These are phyloP conservation scores for Naganishia sp. DNA, from an alignment of 1,284 basidiomycete species.

Conservation along the genomic window DNA sequence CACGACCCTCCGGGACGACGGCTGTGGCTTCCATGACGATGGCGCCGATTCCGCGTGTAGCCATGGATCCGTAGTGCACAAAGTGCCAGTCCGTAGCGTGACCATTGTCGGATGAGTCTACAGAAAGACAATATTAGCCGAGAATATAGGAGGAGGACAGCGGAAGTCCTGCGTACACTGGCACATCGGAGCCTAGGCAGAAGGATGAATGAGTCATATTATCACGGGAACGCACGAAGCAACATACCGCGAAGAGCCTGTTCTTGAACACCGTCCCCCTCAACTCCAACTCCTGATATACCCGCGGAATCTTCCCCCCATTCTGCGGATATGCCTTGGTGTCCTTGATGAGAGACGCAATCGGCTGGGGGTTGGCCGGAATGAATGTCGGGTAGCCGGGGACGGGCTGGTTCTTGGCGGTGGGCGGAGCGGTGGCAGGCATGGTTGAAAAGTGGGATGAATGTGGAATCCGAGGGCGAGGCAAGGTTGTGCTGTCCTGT, in stretches of 20 bases:
- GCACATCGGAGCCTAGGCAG: conserved; percentile 69
- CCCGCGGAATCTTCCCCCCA: conserved; percentile 57
- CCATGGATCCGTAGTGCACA: conserved; percentile 65
- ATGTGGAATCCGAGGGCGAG: no score
- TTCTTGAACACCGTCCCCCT: conserved; percentile 70
- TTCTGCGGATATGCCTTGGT: conserved; percentile 46
- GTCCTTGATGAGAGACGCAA: conserved; percentile 57
- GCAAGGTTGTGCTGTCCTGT: no score
- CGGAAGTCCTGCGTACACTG: conserved; percentile 48
- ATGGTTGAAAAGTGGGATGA: neutral
- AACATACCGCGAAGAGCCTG: conserved; percentile 44
- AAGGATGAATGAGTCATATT: neutral
- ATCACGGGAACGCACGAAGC: neutral
- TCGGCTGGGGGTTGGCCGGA: conserved; percentile 64
- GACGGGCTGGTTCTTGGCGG: conserved; percentile 11
- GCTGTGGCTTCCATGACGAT: conserved; percentile 70
- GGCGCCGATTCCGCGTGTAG: conserved; percentile 59
- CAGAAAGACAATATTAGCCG: neutral
- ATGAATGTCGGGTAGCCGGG: conserved; percentile 38
- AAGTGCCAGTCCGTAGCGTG: conserved; percentile 76
- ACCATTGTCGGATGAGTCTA: conserved; percentile 69
- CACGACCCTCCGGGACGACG: conserved; percentile 72
- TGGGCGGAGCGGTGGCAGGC: conserved; percentile 28
- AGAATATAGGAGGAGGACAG: neutral
- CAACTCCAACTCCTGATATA: conserved; percentile 70